Evolutionary conservation across 2,329 filamentous ascomycete genomes (phyloP).

Genomic region (Aureobasidium vineae): DNA sequence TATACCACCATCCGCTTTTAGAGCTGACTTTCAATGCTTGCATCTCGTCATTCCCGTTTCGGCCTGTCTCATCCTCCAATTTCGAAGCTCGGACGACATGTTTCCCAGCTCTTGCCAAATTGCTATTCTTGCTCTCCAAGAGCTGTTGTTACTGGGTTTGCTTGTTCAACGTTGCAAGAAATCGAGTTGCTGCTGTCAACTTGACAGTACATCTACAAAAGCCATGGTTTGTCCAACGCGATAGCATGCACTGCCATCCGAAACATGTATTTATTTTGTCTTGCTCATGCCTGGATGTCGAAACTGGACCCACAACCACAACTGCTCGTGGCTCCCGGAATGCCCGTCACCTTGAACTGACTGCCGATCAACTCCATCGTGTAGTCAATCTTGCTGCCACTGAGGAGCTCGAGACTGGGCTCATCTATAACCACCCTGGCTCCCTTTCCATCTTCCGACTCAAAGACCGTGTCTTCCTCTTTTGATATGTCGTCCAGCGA

Average conservation of each 20-base stretch:
- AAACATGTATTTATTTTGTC: constrained; percentile 2
- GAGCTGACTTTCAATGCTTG: background rate
- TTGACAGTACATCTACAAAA: background rate
- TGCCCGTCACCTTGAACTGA: constrained; percentile 96
- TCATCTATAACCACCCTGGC: constrained; percentile 88
- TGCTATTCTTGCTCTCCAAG: background rate
- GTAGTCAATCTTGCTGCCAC: constrained; percentile 93
- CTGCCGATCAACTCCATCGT: constrained; percentile 92
- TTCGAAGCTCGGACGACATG: background rate
- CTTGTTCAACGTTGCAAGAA: background rate
- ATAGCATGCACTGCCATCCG: background rate
- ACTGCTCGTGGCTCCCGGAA: constrained; percentile 85
- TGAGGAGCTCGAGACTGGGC: constrained; percentile 80
- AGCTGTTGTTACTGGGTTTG: background rate
- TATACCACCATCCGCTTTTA: background rate
- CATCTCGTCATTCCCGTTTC: constrained; percentile 15
- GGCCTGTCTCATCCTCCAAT: constrained; percentile 12
- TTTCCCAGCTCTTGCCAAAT: background rate
- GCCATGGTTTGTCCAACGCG: background rate
- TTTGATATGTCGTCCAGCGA: constrained; percentile 56
- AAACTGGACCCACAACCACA: constrained; percentile 98
- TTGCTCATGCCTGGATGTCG: constrained; percentile 61
- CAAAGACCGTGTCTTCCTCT: constrained; percentile 87
- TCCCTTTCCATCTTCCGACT: constrained; percentile 52
- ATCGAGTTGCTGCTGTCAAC: background rate